Percentiles rank a stretch among this genome's conserved stretches.
Conservation (phyloP, 108 stramenopile species). For the Conticribra guillardii region DNA sequence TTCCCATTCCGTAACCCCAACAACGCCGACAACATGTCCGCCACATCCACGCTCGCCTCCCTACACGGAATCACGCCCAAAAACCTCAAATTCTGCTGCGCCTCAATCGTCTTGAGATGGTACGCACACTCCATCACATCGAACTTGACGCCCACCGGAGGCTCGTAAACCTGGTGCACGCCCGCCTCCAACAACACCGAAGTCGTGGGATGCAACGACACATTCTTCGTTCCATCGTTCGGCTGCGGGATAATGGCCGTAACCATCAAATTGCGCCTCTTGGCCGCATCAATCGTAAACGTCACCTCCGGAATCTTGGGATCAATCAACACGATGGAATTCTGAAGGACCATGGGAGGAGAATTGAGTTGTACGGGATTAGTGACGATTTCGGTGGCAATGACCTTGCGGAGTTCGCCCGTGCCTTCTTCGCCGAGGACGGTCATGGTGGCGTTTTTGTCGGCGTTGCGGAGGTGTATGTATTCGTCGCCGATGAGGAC, state of each 20-base stretch:
- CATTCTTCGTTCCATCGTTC: constrained; percentile 46
- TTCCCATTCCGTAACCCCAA: constrained; percentile 50
- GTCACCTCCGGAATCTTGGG: constrained; percentile 53
- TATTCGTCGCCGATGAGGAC: constrained; percentile 48
- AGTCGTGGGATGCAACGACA: constrained; percentile 51
- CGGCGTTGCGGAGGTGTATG: constrained; percentile 24
- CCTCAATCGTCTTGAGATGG: constrained; percentile 58
- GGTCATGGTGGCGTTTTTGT: constrained; percentile 47
- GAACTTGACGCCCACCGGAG: constrained; percentile 52
- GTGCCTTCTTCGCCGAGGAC: constrained; percentile 47
- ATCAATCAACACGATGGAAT: constrained; percentile 52
- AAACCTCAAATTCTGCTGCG: constrained; percentile 62
- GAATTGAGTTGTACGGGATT: constrained; percentile 28
- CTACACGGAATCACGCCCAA: constrained; percentile 55
- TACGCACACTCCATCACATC: constrained; percentile 56
- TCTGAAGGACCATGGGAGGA: constrained; percentile 48
- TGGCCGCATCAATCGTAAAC: constrained; percentile 42
- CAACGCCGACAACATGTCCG: constrained; percentile 52
- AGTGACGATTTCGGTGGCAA: constrained; percentile 58
- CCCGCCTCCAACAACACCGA: constrained; percentile 50
- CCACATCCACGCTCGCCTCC: constrained; percentile 52
- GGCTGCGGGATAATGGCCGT: constrained; percentile 53
- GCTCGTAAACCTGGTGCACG: constrained; percentile 60
- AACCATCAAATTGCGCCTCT: constrained; percentile 53
- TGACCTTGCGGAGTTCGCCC: constrained; percentile 43